Evolutionary conservation across 2,329 filamentous ascomycete genomes (phyloP).

Genomic region (Furcasterigmium sp.): DNA sequence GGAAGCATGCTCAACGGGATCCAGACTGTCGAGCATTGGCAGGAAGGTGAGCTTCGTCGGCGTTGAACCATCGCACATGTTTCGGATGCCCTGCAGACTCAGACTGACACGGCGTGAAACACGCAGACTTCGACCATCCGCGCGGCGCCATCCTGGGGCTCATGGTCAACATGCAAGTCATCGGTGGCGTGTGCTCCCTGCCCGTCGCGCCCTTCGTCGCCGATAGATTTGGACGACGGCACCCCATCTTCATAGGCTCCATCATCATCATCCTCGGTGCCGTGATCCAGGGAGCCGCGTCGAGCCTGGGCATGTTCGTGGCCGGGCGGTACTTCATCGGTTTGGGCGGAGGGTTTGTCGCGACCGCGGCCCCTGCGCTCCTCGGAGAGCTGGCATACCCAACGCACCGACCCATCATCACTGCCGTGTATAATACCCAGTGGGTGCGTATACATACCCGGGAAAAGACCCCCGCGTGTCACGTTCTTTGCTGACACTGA

Average conservation of each 20-base stretch:
- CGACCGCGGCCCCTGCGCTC: not conserved
- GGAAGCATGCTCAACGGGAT: conserved; percentile 25
- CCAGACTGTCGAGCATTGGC: conserved; percentile 24
- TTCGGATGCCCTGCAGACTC: not conserved
- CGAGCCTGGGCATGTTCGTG: not conserved
- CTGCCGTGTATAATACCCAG: not conserved
- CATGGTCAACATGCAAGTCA: conserved; percentile 20
- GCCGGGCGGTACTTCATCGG: not conserved
- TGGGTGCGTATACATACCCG: not conserved
- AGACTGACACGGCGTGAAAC: not conserved
- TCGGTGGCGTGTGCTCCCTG: conserved; percentile 17
- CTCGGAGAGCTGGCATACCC: not conserved
- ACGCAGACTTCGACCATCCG: conserved; percentile 26
- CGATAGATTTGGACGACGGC: conserved; percentile 19
- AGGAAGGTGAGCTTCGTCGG: conserved; percentile 4
- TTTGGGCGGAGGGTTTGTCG: not conserved
- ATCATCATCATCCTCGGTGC: conserved; percentile 21
- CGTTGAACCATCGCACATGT: not conserved
- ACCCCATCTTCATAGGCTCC: conserved; percentile 19
- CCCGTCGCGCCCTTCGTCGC: conserved; percentile 28
- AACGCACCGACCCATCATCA: not conserved
- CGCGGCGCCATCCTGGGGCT: conserved; percentile 25
- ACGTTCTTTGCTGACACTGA: not conserved
- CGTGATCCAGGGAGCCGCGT: conserved; percentile 18
- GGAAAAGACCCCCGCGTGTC: not conserved